A percentile compares a stretch with the other conserved stretches of the same genome.
phyloP scores from a whole-genome alignment of 129 eudicot species.

The Chrysanthemum seticuspe region DNA sequence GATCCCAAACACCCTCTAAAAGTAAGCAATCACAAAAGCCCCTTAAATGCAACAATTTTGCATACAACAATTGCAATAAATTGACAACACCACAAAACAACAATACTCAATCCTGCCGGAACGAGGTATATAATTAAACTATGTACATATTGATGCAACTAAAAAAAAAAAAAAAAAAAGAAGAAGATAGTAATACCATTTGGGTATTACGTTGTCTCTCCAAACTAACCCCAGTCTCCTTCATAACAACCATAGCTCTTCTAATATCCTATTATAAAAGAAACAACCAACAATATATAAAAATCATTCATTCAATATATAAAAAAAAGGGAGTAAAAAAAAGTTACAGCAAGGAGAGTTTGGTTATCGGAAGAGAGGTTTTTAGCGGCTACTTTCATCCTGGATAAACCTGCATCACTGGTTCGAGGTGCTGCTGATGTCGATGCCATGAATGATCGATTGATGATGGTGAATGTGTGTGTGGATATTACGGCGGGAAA shows the following conservation, averaged over 20 bases:
- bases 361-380: conserved; percentile 55
- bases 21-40: too few species aligned
- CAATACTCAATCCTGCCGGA: too few species aligned
- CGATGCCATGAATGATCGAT: conserved; percentile 58
- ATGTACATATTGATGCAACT: background rate
- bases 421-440: conserved; percentile 56
- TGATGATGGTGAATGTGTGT: background rate
- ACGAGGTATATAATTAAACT: background rate
- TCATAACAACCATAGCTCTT: conserved; percentile 51
- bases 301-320: background rate
- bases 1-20: too few species aligned
- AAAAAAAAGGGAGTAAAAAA: background rate
- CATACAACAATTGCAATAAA: too few species aligned
- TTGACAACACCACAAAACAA: too few species aligned
- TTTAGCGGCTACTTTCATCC: conserved; percentile 48
- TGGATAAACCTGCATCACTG: conserved; percentile 29
- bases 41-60: too few species aligned
- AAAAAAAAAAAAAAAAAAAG: background rate
- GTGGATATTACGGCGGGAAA: background rate
- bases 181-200: conserved; percentile 30
- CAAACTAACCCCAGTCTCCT: conserved; percentile 67
- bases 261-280: conserved; percentile 57
- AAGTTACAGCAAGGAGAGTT: conserved; percentile 50
- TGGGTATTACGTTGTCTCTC: conserved; percentile 54
- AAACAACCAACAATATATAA: background rate